Percentiles rank a stretch among this genome's conserved stretches.
These are phyloP conservation scores for Neurospora terricola DNA, from an alignment of 495 filamentous ascomycete genomes.

Conservation along the genomic window DNA sequence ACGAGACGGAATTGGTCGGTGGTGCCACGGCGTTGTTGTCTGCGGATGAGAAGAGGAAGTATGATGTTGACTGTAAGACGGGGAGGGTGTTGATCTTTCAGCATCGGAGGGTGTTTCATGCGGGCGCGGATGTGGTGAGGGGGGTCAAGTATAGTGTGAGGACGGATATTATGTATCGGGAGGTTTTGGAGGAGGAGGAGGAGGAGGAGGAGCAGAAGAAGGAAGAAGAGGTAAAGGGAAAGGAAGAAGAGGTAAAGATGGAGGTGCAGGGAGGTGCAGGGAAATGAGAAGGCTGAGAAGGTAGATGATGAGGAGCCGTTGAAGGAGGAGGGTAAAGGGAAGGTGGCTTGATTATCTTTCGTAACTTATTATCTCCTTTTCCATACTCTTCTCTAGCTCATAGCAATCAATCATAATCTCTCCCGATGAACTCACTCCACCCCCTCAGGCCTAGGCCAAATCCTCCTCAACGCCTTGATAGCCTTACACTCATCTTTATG, in stretches of 20 bases:
- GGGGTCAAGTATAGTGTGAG: slow-evolving; percentile 72
- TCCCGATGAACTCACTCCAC: neutral
- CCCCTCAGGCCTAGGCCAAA: slow-evolving; percentile 18
- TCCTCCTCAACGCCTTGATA: slow-evolving; percentile 25
- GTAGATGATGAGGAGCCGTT: neutral
- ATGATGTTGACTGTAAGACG: slow-evolving; percentile 59
- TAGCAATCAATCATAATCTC: neutral
- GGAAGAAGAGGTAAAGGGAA: neutral
- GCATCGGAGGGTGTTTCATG: slow-evolving; percentile 57
- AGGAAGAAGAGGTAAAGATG: neutral
- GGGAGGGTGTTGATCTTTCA: slow-evolving; percentile 74
- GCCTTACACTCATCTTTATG: slow-evolving; percentile 36
- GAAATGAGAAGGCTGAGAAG: neutral
- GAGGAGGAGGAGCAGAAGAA: neutral
- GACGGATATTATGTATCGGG: slow-evolving; percentile 66
- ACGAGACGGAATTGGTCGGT: slow-evolving; percentile 37
- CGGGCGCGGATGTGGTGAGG: slow-evolving; percentile 60
- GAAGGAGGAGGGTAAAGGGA: neutral
- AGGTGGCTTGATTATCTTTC: neutral
- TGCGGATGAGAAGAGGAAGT: slow-evolving; percentile 28
- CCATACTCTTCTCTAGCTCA: neutral
- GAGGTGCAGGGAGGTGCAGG: neutral
- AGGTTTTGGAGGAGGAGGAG: slow-evolving; percentile 1
- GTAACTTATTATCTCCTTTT: neutral
- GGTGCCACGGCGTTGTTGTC: slow-evolving; percentile 58